Percentiles rank a stretch among this genome's conserved stretches.
These are phyloP conservation scores for Euphorbia lathyris DNA, from an alignment of 345 rosid genomes.

Conservation along the genomic window DNA sequence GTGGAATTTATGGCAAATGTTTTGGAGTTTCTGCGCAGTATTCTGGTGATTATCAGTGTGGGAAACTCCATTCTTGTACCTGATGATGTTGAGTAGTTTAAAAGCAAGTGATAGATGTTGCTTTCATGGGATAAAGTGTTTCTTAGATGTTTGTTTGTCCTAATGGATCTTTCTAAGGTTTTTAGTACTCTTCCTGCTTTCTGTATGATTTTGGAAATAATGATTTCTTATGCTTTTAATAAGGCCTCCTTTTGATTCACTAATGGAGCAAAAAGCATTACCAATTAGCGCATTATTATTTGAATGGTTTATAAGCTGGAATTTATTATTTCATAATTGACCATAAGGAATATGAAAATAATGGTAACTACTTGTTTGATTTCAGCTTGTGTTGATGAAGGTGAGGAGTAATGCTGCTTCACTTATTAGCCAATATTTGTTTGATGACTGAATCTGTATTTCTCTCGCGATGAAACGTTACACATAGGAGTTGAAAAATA, in stretches of 20 bases:
- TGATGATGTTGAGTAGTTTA: neutral
- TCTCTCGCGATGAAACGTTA: no score
- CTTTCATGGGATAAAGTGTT: neutral
- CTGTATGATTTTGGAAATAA: neutral
- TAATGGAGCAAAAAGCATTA: neutral
- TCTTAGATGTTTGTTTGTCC: neutral
- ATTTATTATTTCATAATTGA: neutral
- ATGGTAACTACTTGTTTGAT: neutral
- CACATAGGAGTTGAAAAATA: neutral
- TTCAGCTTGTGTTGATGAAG: conserved; percentile 40
- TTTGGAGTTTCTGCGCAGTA: neutral
- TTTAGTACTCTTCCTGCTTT: neutral
- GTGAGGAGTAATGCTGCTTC: conserved; percentile 17
- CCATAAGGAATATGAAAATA: neutral
- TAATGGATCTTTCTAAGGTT: neutral
- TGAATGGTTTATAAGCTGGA: neutral
- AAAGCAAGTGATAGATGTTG: no score
- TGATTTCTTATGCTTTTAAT: neutral
- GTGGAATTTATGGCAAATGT: neutral
- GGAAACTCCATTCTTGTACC: neutral
- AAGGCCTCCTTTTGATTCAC: neutral
- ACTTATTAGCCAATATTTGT: neutral
- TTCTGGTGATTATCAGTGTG: neutral
- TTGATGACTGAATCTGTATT: no score
- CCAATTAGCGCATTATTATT: no score